Percentiles rank a stretch among this genome's conserved stretches.
These are phyloP conservation scores for Tulasnella sp. DNA, from an alignment of 768 basidiomycete species.

Conservation along the genomic window DNA sequence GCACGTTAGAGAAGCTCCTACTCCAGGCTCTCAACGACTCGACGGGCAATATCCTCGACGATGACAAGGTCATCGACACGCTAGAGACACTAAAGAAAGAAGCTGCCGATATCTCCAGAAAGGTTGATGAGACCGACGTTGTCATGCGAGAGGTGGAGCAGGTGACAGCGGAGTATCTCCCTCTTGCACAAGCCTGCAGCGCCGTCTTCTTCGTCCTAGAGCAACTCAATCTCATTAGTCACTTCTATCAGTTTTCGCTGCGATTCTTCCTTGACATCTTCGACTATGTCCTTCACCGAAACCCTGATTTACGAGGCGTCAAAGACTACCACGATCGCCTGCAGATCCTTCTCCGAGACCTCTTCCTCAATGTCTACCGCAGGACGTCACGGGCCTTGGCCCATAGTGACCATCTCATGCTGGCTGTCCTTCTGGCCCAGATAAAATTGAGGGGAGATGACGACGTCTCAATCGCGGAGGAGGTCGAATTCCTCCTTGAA, in stretches of 20 bases:
- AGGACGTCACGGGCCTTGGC: constrained; percentile 84
- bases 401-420: constrained; percentile 80
- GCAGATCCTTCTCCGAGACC: constrained; percentile 69
- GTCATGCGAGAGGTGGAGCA: constrained; percentile 95
- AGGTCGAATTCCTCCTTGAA: constrained; percentile 87
- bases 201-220: constrained; percentile 95
- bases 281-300: constrained; percentile 84
- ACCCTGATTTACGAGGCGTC: constrained; percentile 76
- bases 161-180: constrained; percentile 88
- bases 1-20: constrained; percentile 84
- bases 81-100: constrained; percentile 92
- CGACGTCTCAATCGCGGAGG: constrained; percentile 54
- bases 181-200: constrained; percentile 91
- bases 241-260: constrained; percentile 98
- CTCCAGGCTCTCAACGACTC: constrained; percentile 95
- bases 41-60: constrained; percentile 91
- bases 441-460: constrained; percentile 72
- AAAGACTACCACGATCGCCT: constrained; percentile 63
- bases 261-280: constrained; percentile 98
- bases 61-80: constrained; percentile 96
- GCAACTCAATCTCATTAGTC: constrained; percentile 85
- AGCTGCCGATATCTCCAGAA: constrained; percentile 89
- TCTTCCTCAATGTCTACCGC: constrained; percentile 81
- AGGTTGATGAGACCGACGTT: constrained; percentile 91
- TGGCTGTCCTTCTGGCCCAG: constrained; percentile 82